Base-by-base conservation (phyloP, 768 basidiomycete genomes). In the Multifurca ochricompacta region DNA sequence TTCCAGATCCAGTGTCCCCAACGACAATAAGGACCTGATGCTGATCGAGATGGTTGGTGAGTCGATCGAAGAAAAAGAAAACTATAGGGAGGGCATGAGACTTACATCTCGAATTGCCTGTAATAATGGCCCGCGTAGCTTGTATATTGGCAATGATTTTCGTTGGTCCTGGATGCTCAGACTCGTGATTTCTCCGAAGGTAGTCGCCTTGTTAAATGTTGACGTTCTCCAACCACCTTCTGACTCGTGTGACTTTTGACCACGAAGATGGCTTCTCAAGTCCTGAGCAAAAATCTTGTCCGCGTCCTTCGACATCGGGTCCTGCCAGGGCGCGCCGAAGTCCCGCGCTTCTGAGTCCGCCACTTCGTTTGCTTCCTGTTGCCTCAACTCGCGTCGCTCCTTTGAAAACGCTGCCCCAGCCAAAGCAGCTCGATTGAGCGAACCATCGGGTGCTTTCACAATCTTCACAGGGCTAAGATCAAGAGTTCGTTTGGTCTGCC, bases 1-100 rank as follows among this genome's bases (percentile, higher is more conserved):
- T 99, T 11, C 96, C 96, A 7, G 95, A 97, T 25, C 96, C 96
- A 41, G 96, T 99, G 65, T 99, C 96, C 41, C 96, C 96, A 51
- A 99, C 89, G 34, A 99, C 96, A 60, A 99, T 93, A 51, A 99
- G 85, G 23, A 98, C 85, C 80, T 93, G 95, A 72, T 99, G 90
- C 86, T 93, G 62, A 51, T 46, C 47, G 63, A 45, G 16, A 36
- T 21, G 58, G 50, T 73, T 28, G 68, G 56, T 16, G 47, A 37
- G 25, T 51, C 27, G 6, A 36, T 34, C 16, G 14, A n/a, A 43
- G 28, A 39, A 21, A 23, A 58, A 9, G 53, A 36, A 25, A 36
- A 50, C n/a, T 31, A 23, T 42, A 11, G 6, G 6, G n/a, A 19
- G n/a, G 54, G n/a, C n/a, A n/a, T n/a, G 56, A 16, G n/a, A 77